Percentiles rank a stretch among this genome's conserved stretches.
Evolutionary conservation across 129 eudicot species (phyloP).

Genomic region (Tagetes patula): DNA sequence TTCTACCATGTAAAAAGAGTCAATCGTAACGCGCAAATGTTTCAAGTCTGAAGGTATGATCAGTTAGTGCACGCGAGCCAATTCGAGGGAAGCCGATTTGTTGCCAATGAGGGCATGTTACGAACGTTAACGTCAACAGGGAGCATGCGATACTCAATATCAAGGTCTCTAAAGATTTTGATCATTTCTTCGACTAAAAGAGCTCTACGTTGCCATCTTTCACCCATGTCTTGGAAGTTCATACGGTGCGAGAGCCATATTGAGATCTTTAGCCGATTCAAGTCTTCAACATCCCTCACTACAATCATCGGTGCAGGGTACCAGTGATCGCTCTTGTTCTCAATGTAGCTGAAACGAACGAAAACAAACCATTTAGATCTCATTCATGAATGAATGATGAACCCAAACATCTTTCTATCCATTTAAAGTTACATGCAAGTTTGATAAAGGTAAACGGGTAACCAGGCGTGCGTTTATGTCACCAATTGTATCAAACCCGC

Average conservation of each 20-base stretch:
- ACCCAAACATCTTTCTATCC: no score
- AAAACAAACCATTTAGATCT: neutral
- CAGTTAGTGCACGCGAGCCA: constrained; percentile 57
- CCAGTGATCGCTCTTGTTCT: constrained; percentile 73
- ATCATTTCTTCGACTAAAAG: constrained; percentile 71
- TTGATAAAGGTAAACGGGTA: no score
- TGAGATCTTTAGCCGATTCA: constrained; percentile 66
- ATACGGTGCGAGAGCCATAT: constrained; percentile 73
- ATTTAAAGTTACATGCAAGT: no score
- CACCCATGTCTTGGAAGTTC: constrained; percentile 77
- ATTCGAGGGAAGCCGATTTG: constrained; percentile 66
- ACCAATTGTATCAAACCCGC: no score
- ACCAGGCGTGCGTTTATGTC: no score
- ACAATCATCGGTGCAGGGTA: constrained; percentile 58
- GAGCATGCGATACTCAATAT: constrained; percentile 69
- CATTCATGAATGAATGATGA: neutral
- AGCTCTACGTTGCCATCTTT: constrained; percentile 61
- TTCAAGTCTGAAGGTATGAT: neutral
- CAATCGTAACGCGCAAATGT: neutral
- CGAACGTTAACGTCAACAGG: constrained; percentile 69
- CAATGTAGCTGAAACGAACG: constrained; percentile 49
- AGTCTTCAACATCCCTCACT: constrained; percentile 67
- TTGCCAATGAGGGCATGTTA: constrained; percentile 50
- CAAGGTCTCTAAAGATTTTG: constrained; percentile 58
- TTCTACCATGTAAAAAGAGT: constrained; percentile 20